Conservation (phyloP, 108 stramenopile species). For the Cylindrotheca fusiformis region DNA sequence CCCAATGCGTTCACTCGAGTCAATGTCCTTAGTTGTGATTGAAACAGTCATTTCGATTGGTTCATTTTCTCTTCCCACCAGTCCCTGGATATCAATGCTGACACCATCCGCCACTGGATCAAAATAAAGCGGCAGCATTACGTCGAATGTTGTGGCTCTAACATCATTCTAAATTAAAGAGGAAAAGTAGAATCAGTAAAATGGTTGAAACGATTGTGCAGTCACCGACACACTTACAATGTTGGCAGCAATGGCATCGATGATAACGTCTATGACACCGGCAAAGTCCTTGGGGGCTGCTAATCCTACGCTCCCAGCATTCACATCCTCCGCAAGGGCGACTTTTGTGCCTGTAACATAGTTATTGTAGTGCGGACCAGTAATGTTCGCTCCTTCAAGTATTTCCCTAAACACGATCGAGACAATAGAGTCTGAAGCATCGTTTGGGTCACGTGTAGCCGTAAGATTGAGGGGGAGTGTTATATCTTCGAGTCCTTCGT, state of each 20-base stretch:
- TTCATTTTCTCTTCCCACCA: neutral
- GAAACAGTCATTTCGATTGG: neutral
- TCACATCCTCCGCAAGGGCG: conserved; percentile 1
- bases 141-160: neutral
- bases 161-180: too few relatives aligned
- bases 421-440: neutral
- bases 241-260: conserved; percentile 3
- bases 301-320: neutral
- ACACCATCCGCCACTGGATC: conserved; percentile 12
- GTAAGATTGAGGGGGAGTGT: neutral
- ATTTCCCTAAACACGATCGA: conserved; percentile 2
- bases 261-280: neutral
- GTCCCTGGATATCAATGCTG: neutral
- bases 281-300: neutral
- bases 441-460: neutral
- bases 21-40: neutral
- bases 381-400: neutral
- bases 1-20: conserved; percentile 1
- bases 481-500: conserved; percentile 3
- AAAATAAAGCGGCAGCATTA: neutral
- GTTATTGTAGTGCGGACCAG: neutral
- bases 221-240: too few relatives aligned
- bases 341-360: neutral
- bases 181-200: too few relatives aligned
- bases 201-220: too few relatives aligned